These are phyloP conservation scores for Serendipita sp. DNA, from an alignment of 768 basidiomycete species.

Conservation along the genomic window DNA sequence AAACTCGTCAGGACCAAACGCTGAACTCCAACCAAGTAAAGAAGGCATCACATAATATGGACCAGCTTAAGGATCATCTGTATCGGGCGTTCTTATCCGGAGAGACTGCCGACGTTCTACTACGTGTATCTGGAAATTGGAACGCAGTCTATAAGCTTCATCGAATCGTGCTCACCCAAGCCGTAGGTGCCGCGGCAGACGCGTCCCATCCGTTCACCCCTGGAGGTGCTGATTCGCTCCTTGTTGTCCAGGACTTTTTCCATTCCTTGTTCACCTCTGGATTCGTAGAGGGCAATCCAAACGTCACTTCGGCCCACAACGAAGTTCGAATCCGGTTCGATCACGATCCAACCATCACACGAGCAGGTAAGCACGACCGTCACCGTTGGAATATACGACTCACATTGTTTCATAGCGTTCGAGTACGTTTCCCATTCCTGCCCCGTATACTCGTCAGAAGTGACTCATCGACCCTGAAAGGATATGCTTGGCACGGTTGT, in stretches of 20 bases:
- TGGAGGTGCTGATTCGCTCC: constrained; percentile 5
- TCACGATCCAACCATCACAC: constrained; percentile 65
- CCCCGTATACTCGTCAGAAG: background rate
- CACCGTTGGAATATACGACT: constrained; percentile 7
- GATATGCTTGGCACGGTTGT: constrained; percentile 71
- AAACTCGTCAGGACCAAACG: no score
- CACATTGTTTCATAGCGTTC: constrained; percentile 40
- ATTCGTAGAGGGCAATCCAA: constrained; percentile 34
- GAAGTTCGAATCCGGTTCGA: constrained; percentile 59
- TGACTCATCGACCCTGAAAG: constrained; percentile 23
- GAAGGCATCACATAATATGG: constrained; percentile 26
- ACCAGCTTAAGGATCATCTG: constrained; percentile 53
- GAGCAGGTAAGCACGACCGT: constrained; percentile 44
- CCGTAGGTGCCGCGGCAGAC: constrained; percentile 30
- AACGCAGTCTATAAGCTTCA: constrained; percentile 62
- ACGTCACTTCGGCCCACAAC: constrained; percentile 22
- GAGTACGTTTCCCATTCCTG: constrained; percentile 42
- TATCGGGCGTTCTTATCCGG: constrained; percentile 57
- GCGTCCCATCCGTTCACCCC: background rate
- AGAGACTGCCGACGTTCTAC: constrained; percentile 59
- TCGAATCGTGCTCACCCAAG: constrained; percentile 74
- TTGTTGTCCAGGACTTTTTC: constrained; percentile 55
- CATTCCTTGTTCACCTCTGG: constrained; percentile 70
- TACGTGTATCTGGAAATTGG: constrained; percentile 54
- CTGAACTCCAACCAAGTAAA: no score